Percentiles rank a stretch among this genome's conserved stretches.
phyloP scores from a whole-genome alignment of 495 filamentous ascomycete species.

The Terfezia boudieri region DNA sequence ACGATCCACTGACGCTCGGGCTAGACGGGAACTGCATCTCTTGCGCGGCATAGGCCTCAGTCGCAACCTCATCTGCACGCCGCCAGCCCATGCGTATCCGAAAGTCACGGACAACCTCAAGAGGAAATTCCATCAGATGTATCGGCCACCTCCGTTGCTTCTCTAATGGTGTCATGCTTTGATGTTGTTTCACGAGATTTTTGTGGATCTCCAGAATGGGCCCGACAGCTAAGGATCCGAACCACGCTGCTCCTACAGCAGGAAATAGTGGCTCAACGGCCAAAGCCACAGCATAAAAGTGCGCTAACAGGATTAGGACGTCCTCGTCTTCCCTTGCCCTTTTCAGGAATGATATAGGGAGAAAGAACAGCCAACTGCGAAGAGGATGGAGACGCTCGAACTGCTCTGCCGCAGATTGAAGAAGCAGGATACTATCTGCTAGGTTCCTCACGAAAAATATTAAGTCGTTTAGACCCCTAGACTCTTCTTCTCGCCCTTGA shows the following conservation, averaged over 20 bases:
- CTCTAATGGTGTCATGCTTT: slow-evolving; percentile 17
- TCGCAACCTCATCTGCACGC: neutral
- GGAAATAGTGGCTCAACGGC: slow-evolving; percentile 78
- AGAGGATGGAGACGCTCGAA: slow-evolving; percentile 74
- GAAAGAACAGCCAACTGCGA: slow-evolving; percentile 85
- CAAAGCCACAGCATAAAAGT: slow-evolving; percentile 75
- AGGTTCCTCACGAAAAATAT: slow-evolving; percentile 61
- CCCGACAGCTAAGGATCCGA: slow-evolving; percentile 50
- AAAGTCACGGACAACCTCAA: slow-evolving; percentile 37
- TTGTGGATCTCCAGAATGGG: slow-evolving; percentile 61
- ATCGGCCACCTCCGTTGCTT: slow-evolving; percentile 28
- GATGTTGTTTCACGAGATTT: slow-evolving; percentile 24
- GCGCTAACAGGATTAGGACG: slow-evolving; percentile 59
- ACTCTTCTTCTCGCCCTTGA: slow-evolving; percentile 45
- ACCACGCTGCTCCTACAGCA: slow-evolving; percentile 69
- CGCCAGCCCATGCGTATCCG: slow-evolving; percentile 38
- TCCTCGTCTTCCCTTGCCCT: slow-evolving; percentile 35
- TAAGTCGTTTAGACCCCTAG: slow-evolving; percentile 52
- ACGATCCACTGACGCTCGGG: neutral
- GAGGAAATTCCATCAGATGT: slow-evolving; percentile 38
- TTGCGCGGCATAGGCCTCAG: neutral
- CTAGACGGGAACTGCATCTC: neutral
- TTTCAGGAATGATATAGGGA: slow-evolving; percentile 49
- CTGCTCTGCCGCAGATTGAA: slow-evolving; percentile 50
- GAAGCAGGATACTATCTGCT: slow-evolving; percentile 42